These are phyloP conservation scores for Jamesozyma rosinii DNA, from an alignment of 805 yeast genomes.

Conservation along the genomic window DNA sequence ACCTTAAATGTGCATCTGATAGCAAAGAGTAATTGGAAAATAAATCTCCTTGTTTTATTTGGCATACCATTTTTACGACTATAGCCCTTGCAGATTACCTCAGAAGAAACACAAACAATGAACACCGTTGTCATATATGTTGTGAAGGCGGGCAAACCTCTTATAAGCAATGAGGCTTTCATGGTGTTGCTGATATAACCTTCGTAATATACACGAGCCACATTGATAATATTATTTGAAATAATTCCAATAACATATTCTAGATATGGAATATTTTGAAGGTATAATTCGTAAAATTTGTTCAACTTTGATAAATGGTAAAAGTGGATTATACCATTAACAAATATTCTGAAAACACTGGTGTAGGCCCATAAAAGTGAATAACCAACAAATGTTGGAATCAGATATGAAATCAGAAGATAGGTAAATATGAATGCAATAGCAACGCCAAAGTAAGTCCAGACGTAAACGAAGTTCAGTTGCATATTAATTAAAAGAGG, in stretches of 20 bases:
- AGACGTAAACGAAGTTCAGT: conserved; percentile 15
- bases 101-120: conserved; percentile 20
- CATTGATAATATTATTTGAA: conserved; percentile 3
- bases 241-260: conserved; percentile 11
- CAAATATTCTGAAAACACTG: conserved; percentile 7
- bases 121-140: conserved; percentile 22
- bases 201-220: conserved; percentile 10
- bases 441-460: conserved; percentile 24
- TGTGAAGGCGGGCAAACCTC: conserved; percentile 23
- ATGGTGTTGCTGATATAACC: conserved; percentile 14
- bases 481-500: conserved; percentile 23
- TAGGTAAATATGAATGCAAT: conserved; percentile 29
- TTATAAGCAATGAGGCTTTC: conserved; percentile 17
- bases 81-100: conserved; percentile 20
- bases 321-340: conserved; percentile 11
- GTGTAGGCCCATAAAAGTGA: conserved; percentile 15
- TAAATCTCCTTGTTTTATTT: conserved; percentile 34
- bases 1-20: conserved; percentile 62
- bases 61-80: conserved; percentile 25
- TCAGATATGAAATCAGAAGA: conserved; percentile 35
- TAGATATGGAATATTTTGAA: conserved; percentile 6
- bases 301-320: conserved; percentile 5
- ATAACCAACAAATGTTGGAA: conserved; percentile 42
- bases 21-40: conserved; percentile 47
- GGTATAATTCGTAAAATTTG: conserved; percentile 1